A percentile compares a stretch with the other conserved stretches of the same genome.
These are phyloP conservation scores for Exophiala spinifera DNA, from an alignment of 2,329 filamentous ascomycete species.

Conservation along the genomic window DNA sequence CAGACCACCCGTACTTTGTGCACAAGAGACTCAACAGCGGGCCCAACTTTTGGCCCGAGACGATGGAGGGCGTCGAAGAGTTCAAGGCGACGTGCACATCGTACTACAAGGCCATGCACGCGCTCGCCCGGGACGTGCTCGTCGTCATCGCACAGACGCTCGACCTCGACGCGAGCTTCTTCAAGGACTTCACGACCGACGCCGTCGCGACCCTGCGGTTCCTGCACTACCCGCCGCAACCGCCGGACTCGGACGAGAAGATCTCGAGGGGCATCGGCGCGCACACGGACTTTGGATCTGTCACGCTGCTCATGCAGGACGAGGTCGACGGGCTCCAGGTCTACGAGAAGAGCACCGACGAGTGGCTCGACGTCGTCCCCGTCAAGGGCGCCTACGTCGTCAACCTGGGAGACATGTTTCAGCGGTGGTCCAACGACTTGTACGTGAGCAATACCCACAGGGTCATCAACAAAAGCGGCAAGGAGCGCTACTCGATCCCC, in stretches of 20 bases:
- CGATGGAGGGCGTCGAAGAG: slow-evolving; percentile 31
- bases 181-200: slow-evolving; percentile 45
- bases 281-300: slow-evolving; percentile 35
- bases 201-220: slow-evolving; percentile 46
- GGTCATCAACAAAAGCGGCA: slow-evolving; percentile 31
- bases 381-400: slow-evolving; percentile 37
- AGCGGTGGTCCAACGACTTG: slow-evolving; percentile 34
- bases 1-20: slow-evolving; percentile 22
- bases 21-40: slow-evolving; percentile 29
- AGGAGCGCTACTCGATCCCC: slow-evolving; percentile 31
- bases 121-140: slow-evolving; percentile 23
- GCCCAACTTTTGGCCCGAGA: slow-evolving; percentile 24
- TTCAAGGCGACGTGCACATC: slow-evolving; percentile 38
- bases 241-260: slow-evolving; percentile 7
- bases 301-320: slow-evolving; percentile 34
- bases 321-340: slow-evolving; percentile 31
- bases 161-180: slow-evolving; percentile 32
- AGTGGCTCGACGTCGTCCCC: slow-evolving; percentile 30
- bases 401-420: slow-evolving; percentile 29
- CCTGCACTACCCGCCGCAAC: slow-evolving; percentile 51
- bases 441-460: slow-evolving; percentile 33
- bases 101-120: slow-evolving; percentile 22
- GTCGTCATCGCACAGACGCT: slow-evolving; percentile 19
- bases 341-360: slow-evolving; percentile 22
- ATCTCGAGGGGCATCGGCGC: slow-evolving; percentile 31